Conservation (phyloP, 441 rosid species). For the Mallotus japonicus region DNA sequence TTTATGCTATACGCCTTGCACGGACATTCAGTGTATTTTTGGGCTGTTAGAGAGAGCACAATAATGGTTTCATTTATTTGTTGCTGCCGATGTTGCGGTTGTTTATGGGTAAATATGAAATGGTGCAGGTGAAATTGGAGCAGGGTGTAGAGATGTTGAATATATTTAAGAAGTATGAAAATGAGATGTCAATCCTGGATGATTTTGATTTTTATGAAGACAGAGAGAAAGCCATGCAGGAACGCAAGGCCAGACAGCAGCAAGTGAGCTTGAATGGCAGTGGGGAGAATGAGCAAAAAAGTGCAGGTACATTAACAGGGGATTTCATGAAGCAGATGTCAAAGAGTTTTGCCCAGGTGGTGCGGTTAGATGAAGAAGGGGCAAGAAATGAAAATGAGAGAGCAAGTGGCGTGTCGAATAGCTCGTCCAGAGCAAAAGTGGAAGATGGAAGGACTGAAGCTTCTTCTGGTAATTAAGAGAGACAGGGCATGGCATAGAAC, state of each 20-base stretch:
- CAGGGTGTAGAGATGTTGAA: slow-evolving; percentile 75
- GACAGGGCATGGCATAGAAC: slow-evolving; percentile 9
- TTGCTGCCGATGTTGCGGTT: too few relatives aligned
- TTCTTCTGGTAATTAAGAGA: slow-evolving; percentile 26
- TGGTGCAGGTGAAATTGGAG: slow-evolving; percentile 60
- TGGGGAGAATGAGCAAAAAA: too few relatives aligned
- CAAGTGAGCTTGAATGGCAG: too few relatives aligned
- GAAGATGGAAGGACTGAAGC: slow-evolving; percentile 33
- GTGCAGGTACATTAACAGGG: too few relatives aligned
- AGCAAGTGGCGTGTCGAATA: slow-evolving; percentile 27
- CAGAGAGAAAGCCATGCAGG: slow-evolving; percentile 52
- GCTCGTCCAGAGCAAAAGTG: slow-evolving; percentile 27
- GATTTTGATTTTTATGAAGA: slow-evolving; percentile 75
- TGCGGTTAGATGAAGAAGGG: slow-evolving; percentile 35
- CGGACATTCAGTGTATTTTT: too few relatives aligned
- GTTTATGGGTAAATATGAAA: too few relatives aligned
- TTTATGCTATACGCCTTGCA: too few relatives aligned
- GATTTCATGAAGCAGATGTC: slow-evolving; percentile 44
- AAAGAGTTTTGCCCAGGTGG: slow-evolving; percentile 42
- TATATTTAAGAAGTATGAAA: slow-evolving; percentile 62
- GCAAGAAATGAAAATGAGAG: slow-evolving; percentile 23
- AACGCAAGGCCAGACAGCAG: slow-evolving; percentile 50
- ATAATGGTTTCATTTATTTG: too few relatives aligned
- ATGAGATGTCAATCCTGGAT: slow-evolving; percentile 56
- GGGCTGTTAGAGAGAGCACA: too few relatives aligned